phyloP scores from a whole-genome alignment of 2,329 filamentous ascomycete genomes.

The Aspergillus brasiliensis region DNA sequence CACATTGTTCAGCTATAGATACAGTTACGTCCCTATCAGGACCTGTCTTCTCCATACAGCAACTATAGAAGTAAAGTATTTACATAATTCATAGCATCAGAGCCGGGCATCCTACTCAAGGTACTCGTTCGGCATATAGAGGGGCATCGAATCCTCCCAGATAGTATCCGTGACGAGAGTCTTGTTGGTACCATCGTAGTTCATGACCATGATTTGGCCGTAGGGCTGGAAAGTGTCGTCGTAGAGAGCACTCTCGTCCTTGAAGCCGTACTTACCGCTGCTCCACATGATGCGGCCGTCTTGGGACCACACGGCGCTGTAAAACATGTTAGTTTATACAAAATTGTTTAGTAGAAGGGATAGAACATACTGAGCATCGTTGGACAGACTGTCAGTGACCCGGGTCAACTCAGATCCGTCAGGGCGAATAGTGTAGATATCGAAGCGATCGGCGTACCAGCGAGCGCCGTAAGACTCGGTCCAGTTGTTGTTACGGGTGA shows the following conservation, averaged over 20 bases:
- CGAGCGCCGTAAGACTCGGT: slow-evolving; percentile 21
- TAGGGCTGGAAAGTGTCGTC: slow-evolving; percentile 51
- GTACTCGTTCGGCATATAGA: slow-evolving; percentile 6
- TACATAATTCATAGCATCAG: neutral
- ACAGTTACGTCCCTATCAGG: neutral
- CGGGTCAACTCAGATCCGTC: slow-evolving; percentile 42
- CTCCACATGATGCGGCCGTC: slow-evolving; percentile 47
- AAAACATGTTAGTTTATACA: neutral
- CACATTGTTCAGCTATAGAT: neutral
- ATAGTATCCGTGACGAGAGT: slow-evolving; percentile 30
- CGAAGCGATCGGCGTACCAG: slow-evolving; percentile 28
- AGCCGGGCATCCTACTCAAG: neutral
- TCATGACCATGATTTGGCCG: slow-evolving; percentile 49
- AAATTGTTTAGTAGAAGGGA: neutral
- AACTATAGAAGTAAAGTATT: neutral
- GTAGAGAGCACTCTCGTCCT: slow-evolving; percentile 44
- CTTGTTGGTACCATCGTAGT: slow-evolving; percentile 43
- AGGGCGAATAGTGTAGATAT: slow-evolving; percentile 46
- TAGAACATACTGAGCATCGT: slow-evolving; percentile 41
- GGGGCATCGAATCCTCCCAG: slow-evolving; percentile 37
- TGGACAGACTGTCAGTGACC: slow-evolving; percentile 40
- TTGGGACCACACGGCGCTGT: slow-evolving; percentile 43
- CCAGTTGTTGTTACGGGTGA: slow-evolving; percentile 38
- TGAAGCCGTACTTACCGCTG: slow-evolving; percentile 49
- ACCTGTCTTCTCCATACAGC: neutral